A percentile compares a stretch with the other conserved stretches of the same genome.
Conservation (phyloP, 1,284 basidiomycete genomes). For the Pterula multifida region DNA sequence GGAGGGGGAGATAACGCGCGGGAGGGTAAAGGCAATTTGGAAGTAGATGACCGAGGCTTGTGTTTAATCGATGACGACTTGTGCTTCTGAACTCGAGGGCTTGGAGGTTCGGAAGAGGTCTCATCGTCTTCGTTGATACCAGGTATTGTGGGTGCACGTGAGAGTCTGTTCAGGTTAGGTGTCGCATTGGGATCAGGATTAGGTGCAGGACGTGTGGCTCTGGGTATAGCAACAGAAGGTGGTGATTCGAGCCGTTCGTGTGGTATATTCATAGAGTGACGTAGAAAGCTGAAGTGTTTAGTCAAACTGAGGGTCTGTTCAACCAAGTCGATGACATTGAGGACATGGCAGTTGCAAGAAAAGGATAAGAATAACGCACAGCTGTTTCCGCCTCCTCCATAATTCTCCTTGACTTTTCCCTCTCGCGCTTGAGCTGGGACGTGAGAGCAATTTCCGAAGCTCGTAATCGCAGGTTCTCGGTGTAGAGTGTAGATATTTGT, state of each 20-base stretch:
- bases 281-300: slow-evolving; percentile 52
- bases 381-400: slow-evolving; percentile 61
- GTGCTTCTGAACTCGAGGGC: slow-evolving; percentile 21
- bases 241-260: slow-evolving; percentile 17
- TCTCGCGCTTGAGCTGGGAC: slow-evolving; percentile 65
- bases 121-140: slow-evolving; percentile 63
- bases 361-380: slow-evolving; percentile 30
- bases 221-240: slow-evolving; percentile 36
- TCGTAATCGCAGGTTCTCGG: slow-evolving; percentile 69
- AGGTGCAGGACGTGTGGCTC: slow-evolving; percentile 25
- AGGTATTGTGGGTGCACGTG: slow-evolving; percentile 54
- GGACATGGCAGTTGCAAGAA: slow-evolving; percentile 5
- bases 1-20: slow-evolving; percentile 22
- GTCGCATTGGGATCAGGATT: slow-evolving; percentile 24
- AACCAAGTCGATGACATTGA: slow-evolving; percentile 8
- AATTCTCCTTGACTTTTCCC: slow-evolving; percentile 59
- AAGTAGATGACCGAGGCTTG: slow-evolving; percentile 25
- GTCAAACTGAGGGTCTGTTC: slow-evolving; percentile 47
- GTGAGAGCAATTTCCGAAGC: slow-evolving; percentile 66
- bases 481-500: slow-evolving; percentile 65
- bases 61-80: slow-evolving; percentile 21
- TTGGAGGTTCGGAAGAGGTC: slow-evolving; percentile 22
- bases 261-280: slow-evolving; percentile 42
- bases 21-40: slow-evolving; percentile 32
- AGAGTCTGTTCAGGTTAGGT: slow-evolving; percentile 41